phyloP scores from a whole-genome alignment of 306 rosid genomes.

The Medicago truncatula region MtrunA17r5.0-ANR NC_053046.1:29970501-29971000 shows the following conservation, averaged over 20 bases:
- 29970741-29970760: constrained; percentile 39
- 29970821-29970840: constrained; percentile 37
- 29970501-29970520: too few relatives aligned
- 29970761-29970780: constrained; percentile 38
- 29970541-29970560: not conserved
- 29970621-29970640: constrained; percentile 43
- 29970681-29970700: constrained; percentile 36
- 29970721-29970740: constrained; percentile 52
- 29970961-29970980: constrained; percentile 87
- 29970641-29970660: constrained; percentile 51
- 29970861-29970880: constrained; percentile 53
- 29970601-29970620: not conserved
- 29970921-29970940: constrained; percentile 23
- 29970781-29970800: constrained; percentile 35
- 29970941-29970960: constrained; percentile 87
- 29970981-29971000: constrained; percentile 71
- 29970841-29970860: constrained; percentile 55
- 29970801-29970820: constrained; percentile 22
- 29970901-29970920: constrained; percentile 40
- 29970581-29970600: not conserved
- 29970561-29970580: not conserved
- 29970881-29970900: constrained; percentile 37
- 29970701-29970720: constrained; percentile 41
- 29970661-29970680: constrained; percentile 37
- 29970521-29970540: too few relatives aligned